phyloP scores from a whole-genome alignment of 2,329 filamentous ascomycete species.

The Ophiostoma ulmi region DNA sequence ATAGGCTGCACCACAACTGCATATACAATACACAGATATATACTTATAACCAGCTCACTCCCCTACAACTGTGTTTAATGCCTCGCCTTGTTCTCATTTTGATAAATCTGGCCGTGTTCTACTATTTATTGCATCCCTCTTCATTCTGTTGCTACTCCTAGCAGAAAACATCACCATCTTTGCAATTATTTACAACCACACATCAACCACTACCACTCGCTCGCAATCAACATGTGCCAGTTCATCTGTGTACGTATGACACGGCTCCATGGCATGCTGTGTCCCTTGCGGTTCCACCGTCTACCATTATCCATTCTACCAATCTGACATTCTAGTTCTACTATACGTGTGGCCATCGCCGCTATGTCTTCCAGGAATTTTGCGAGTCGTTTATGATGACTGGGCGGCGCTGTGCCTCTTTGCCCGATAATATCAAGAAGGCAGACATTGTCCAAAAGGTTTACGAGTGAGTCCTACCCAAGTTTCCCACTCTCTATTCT shows the following conservation, averaged over 20 bases:
- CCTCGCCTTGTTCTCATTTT: background rate
- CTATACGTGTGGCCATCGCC: slow-evolving; percentile 5
- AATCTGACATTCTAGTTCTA: background rate
- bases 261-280: background rate
- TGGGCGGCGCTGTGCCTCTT: background rate
- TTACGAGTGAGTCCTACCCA: background rate
- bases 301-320: background rate
- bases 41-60: no score
- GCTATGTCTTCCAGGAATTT: background rate
- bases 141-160: background rate
- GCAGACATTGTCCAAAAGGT: background rate
- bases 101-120: background rate
- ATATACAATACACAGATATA: background rate
- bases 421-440: background rate
- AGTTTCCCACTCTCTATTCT: background rate
- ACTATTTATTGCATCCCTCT: background rate
- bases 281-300: background rate
- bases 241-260: background rate
- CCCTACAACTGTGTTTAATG: background rate
- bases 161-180: background rate
- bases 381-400: background rate
- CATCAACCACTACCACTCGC: background rate
- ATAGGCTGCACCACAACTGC: background rate
- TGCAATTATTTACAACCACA: background rate
- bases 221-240: background rate